Base-by-base conservation (phyloP, 208 protist species). In the Trypanosomatidae sp. region DNA sequence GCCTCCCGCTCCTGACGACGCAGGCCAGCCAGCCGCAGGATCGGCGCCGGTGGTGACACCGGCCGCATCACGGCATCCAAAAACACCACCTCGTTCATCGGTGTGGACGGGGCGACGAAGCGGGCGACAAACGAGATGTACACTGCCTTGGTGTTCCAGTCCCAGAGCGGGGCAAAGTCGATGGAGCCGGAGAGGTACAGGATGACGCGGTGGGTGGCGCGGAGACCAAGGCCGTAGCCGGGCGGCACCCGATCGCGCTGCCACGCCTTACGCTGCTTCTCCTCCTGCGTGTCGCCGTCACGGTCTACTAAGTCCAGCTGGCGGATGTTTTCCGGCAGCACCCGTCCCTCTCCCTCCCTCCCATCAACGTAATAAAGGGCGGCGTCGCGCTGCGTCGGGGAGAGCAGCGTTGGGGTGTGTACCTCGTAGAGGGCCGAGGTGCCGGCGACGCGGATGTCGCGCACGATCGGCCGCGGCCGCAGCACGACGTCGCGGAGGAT, bases 111-210 rank as follows among this genome's bases (percentile, higher is more conserved):
- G 13, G 83, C 83, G 13, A 17, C 1, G 76, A 92, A 95, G 43
- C 83, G 82, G 17, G 77, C 88, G 12, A 92, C 56, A 30, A 90
- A 79, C 25, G 79, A 68, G 17, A 90, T 76, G 56, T 91, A 95
- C 17, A 95, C 81, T 0, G 80, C 73, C 59, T 93, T 90, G 25
- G 89, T 94, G 75, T 95, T 95, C 87, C 91, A 95, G 79, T 93
- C 86, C 87, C 87, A 95, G 6, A 73, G 65, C 15, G 67, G 56
- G 0, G 74, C 67, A 28, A 95, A 91, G 74, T 94, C 83, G 9
- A 85, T 66, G 6, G 44, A 64, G 66, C 83, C 76, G 2, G 69
- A 83, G 36, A 92, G 47, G 17, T 60, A 68, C 33, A 93, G 8
- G 2, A 82, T 12, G 12, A 91, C 28, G 43, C 80, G 77, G 52